Percentiles rank a stretch among this genome's conserved stretches.
Evolutionary conservation across 345 rosid genomes (phyloP).

Genomic region (Eucalyptus marginata): DNA sequence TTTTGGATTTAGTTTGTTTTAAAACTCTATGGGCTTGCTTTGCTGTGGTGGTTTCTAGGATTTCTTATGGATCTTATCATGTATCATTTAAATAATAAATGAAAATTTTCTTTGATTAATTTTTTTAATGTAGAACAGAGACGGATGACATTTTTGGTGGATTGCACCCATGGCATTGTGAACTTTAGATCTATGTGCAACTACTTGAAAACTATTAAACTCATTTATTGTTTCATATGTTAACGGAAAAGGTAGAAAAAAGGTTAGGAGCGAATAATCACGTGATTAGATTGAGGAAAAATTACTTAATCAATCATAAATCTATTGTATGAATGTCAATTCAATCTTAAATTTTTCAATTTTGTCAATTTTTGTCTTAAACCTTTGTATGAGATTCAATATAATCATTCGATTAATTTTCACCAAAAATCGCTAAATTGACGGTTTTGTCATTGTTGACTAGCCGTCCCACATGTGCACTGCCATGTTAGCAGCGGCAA

Average conservation of each 20-base stretch:
- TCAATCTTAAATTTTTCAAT: fast-evolving
- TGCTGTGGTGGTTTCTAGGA: no score
- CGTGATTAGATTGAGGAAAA: neutral
- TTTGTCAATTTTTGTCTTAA: neutral
- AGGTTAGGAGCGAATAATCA: fast-evolving
- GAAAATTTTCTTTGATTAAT: no score
- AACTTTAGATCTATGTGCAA: neutral
- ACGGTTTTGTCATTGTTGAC: neutral
- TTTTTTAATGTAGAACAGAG: neutral
- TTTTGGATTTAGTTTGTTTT: no score
- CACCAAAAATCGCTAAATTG: fast-evolving
- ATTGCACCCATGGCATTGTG: neutral
- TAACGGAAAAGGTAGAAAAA: neutral
- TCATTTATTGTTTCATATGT: neutral
- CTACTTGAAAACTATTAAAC: neutral
- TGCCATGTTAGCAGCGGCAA: fast-evolving
- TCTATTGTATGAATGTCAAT: fast-evolving
- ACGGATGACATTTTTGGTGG: fast-evolving
- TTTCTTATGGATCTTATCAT: no score
- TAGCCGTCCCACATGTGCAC: fast-evolving
- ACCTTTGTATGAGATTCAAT: neutral
- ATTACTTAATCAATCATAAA: neutral
- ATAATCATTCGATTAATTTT: neutral
- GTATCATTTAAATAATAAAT: no score
- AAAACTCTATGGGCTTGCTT: no score